These are phyloP conservation scores for Turritis glabra DNA, from an alignment of 345 rosid species.

Conservation along the genomic window DNA sequence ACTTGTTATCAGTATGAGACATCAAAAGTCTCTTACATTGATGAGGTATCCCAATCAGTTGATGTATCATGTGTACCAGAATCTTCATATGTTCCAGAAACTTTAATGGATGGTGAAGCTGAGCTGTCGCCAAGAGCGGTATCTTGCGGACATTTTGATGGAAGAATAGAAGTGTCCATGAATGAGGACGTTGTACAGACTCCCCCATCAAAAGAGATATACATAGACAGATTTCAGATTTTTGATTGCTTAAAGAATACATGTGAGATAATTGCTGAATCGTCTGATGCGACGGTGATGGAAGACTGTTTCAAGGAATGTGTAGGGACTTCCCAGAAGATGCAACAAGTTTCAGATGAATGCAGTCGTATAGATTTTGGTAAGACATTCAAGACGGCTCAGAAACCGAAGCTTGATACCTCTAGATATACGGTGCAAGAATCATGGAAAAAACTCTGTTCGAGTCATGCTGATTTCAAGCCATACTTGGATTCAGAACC, in stretches of 20 bases:
- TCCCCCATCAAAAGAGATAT: slow-evolving; percentile 41
- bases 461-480: slow-evolving; percentile 45
- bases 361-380: slow-evolving; percentile 79
- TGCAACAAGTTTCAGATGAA: slow-evolving; percentile 71
- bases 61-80: slow-evolving; percentile 82
- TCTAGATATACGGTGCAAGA: slow-evolving; percentile 52
- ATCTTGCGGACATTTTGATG: slow-evolving; percentile 45
- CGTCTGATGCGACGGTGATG: slow-evolving; percentile 44
- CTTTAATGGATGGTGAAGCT: slow-evolving; percentile 52
- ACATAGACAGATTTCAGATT: slow-evolving; percentile 41
- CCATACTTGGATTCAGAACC: slow-evolving; percentile 54
- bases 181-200: slow-evolving; percentile 40
- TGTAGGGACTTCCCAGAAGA: slow-evolving; percentile 41
- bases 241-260: slow-evolving; percentile 21
- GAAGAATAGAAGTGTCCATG: slow-evolving; percentile 52
- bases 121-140: slow-evolving; percentile 48
- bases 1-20: slow-evolving; percentile 41
- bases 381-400: slow-evolving; percentile 36
- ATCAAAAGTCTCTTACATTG: slow-evolving; percentile 34
- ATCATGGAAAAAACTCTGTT: slow-evolving; percentile 67
- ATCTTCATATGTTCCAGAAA: slow-evolving; percentile 85
- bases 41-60: slow-evolving; percentile 44
- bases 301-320: slow-evolving; percentile 52
- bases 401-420: slow-evolving; percentile 32
- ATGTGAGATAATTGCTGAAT: slow-evolving; percentile 46